Evolutionary conservation across 352 stramenopile species (phyloP).

Genomic region (Phytophthora sp.): DNA sequence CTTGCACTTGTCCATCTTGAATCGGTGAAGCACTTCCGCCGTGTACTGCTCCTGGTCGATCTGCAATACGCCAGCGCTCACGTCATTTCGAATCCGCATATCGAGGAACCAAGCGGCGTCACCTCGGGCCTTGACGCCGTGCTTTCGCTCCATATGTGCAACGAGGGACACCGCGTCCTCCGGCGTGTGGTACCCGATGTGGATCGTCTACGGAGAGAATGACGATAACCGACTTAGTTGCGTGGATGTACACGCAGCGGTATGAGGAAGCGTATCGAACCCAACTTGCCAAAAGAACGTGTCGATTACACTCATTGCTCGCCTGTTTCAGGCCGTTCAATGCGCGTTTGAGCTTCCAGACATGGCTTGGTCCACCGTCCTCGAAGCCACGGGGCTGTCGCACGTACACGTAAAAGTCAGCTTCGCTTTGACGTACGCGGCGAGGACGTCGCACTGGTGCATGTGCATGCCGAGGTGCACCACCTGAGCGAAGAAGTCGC

Average conservation of each 20-base stretch:
- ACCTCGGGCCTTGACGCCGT: background rate
- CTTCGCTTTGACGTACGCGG: background rate
- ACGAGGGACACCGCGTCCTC: too few relatives aligned
- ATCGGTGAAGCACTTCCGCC: background rate
- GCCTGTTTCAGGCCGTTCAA: background rate
- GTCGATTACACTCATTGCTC: background rate
- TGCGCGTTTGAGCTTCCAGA: too few relatives aligned
- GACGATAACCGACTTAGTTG: background rate
- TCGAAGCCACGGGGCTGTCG: too few relatives aligned
- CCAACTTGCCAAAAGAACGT: too few relatives aligned
- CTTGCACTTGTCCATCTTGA: background rate
- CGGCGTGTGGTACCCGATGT: too few relatives aligned
- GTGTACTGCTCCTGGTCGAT: background rate
- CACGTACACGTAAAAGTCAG: too few relatives aligned
- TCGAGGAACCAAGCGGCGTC: background rate
- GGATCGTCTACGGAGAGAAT: background rate
- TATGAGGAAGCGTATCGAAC: background rate
- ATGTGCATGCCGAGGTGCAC: background rate
- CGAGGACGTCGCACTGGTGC: background rate
- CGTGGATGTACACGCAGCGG: background rate
- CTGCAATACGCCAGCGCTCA: background rate
- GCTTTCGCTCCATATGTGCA: too few relatives aligned
- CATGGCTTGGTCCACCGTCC: too few relatives aligned
- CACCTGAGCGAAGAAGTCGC: background rate
- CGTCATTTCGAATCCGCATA: background rate